phyloP scores from a whole-genome alignment of 2,329 filamentous ascomycete genomes.

The Didymella lethalis region DNA sequence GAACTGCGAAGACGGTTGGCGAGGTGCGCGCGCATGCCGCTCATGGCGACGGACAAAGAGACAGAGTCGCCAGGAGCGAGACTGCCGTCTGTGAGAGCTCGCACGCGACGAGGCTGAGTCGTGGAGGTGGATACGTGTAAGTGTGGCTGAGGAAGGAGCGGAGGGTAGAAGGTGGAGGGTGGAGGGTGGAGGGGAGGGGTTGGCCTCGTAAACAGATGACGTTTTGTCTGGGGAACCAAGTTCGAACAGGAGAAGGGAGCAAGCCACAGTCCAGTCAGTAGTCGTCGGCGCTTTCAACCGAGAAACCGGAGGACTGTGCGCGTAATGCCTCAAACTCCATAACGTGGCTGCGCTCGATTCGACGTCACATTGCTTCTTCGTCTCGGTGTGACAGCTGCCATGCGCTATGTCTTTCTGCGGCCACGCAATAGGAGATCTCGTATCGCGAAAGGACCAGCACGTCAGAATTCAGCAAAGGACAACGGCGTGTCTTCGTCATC shows the following conservation, averaged over 20 bases:
- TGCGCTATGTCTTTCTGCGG: too few species aligned
- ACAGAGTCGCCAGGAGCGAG: background rate
- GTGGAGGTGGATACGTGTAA: constrained; percentile 8
- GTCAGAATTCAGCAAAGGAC: too few species aligned
- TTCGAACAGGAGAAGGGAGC: constrained; percentile 15
- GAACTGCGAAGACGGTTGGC: constrained; percentile 51
- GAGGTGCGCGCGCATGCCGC: constrained; percentile 50
- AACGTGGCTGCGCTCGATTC: constrained; percentile 16
- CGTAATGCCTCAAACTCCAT: constrained; percentile 1
- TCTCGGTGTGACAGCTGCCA: background rate
- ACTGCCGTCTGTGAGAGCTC: background rate
- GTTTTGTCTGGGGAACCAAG: constrained; percentile 13
- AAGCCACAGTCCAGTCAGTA: constrained; percentile 11
- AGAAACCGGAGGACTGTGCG: constrained; percentile 2
- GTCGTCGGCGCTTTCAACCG: constrained; percentile 1
- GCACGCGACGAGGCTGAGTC: constrained; percentile 3
- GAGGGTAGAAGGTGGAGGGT: constrained; percentile 1
- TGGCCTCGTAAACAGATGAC: constrained; percentile 17
- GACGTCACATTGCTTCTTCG: constrained; percentile 14
- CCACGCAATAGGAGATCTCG: too few species aligned
- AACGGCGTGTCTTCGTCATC: too few species aligned
- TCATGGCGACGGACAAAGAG: constrained; percentile 36
- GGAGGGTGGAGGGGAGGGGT: constrained; percentile 4
- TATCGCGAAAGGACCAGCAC: too few species aligned
- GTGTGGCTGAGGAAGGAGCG: constrained; percentile 10